phyloP scores from a whole-genome alignment of 2,329 filamentous ascomycete species.

The Colletotrichum sojae region DNA sequence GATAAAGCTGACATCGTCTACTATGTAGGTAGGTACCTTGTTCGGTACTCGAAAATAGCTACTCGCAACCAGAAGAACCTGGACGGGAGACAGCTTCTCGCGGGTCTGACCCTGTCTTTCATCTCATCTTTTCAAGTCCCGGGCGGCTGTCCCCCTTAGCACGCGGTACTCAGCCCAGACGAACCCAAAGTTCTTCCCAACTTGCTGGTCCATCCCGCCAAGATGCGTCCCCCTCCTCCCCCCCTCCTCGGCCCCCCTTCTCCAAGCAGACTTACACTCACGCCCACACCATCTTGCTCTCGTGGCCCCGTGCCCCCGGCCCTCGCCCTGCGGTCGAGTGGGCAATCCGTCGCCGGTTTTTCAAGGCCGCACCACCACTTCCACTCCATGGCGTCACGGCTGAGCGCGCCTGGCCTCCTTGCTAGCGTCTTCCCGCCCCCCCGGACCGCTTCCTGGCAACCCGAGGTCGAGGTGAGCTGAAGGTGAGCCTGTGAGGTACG shows the following conservation, averaged over 20 bases:
- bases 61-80: neutral
- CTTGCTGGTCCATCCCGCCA: conserved; percentile 20
- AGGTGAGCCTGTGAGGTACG: conserved; percentile 3
- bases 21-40: too few relatives aligned
- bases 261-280: conserved; percentile 17
- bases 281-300: conserved; percentile 7
- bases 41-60: conserved; percentile 22
- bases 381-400: conserved; percentile 36
- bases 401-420: conserved; percentile 31
- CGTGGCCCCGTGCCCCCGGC: conserved; percentile 3
- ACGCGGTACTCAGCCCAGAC: conserved; percentile 10
- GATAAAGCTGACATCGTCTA: neutral
- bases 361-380: conserved; percentile 24
- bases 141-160: neutral
- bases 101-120: conserved; percentile 21
- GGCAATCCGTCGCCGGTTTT: conserved; percentile 21
- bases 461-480: conserved; percentile 13
- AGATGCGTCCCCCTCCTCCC: conserved; percentile 4
- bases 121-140: conserved; percentile 19
- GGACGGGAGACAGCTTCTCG: neutral
- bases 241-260: neutral
- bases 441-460: conserved; percentile 14
- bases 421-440: conserved; percentile 30
- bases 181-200: conserved; percentile 19
- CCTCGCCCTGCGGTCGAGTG: conserved; percentile 24